A percentile compares a stretch with the other conserved stretches of the same genome.
phyloP scores from a whole-genome alignment of 1,284 basidiomycete species.

The Trichosporon sp. region DNA sequence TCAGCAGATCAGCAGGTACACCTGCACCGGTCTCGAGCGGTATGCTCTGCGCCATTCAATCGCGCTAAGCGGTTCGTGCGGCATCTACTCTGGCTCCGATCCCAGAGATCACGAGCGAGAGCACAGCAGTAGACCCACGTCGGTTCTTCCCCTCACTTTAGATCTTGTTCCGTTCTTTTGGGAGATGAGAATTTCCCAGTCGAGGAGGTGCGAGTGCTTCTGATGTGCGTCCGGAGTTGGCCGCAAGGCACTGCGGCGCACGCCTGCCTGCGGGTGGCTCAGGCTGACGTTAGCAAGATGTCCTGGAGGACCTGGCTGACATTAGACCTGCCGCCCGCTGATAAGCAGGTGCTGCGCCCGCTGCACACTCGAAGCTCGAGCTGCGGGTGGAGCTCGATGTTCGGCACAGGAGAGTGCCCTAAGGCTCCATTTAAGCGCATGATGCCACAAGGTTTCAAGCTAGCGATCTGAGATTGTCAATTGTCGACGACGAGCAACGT shows the following conservation, averaged over 20 bases:
- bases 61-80: background rate
- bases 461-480: slow-evolving; percentile 3
- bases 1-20: background rate
- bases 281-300: background rate
- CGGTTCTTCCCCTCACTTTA: background rate
- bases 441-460: background rate
- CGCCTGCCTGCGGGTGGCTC: background rate
- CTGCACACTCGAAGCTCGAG: background rate
- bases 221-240: slow-evolving; percentile 3
- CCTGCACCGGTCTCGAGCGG: background rate
- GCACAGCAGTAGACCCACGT: background rate
- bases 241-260: slow-evolving; percentile 7
- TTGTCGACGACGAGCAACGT: background rate
- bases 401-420: background rate
- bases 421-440: background rate
- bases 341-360: background rate
- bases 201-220: background rate
- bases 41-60: background rate
- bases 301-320: background rate
- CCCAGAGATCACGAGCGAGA: background rate
- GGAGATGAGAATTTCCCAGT: background rate
- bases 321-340: background rate
- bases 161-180: slow-evolving; percentile 1
- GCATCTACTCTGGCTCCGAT: slow-evolving; percentile 3
- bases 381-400: background rate